A percentile compares a stretch with the other conserved stretches of the same genome.
phyloP scores from a whole-genome alignment of 1,284 basidiomycete species.

The Fistulinella staudtii region DNA sequence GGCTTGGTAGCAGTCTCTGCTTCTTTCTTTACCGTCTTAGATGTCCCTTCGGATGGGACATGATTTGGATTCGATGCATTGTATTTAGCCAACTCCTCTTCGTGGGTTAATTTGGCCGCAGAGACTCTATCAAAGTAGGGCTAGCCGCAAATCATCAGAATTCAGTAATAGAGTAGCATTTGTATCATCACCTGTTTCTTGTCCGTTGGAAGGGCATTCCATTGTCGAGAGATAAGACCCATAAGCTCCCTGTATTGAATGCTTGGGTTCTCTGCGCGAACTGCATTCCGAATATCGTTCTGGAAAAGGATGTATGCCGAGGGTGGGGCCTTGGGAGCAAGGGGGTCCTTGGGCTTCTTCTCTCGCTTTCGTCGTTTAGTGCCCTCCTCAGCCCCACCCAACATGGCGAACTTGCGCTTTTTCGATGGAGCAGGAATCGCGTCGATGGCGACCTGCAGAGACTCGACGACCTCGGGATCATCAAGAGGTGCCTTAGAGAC shows the following conservation, averaged over 20 bases:
- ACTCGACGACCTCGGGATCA: constrained; percentile 30
- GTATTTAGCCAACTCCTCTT: constrained; percentile 48
- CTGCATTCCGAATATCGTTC: constrained; percentile 79
- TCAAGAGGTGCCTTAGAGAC: constrained; percentile 35
- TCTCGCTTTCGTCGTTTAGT: constrained; percentile 42
- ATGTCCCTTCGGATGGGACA: constrained; percentile 34
- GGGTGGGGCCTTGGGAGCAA: constrained; percentile 91
- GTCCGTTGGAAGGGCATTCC: constrained; percentile 64
- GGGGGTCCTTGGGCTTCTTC: constrained; percentile 80
- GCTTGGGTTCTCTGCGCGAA: constrained; percentile 63
- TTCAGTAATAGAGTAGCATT: constrained; percentile 1
- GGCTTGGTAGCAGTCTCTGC: constrained; percentile 17
- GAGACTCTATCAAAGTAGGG: constrained; percentile 29
- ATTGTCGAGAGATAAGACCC: constrained; percentile 66
- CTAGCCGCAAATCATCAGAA: constrained; percentile 17
- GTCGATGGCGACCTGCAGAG: constrained; percentile 30
- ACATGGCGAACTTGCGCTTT: constrained; percentile 51
- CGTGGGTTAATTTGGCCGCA: constrained; percentile 47
- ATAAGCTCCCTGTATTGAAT: constrained; percentile 74
- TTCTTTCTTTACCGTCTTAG: constrained; percentile 25
- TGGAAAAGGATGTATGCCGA: constrained; percentile 96
- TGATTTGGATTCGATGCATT: constrained; percentile 46
- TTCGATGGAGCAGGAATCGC: constrained; percentile 32
- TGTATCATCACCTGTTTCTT: constrained; percentile 64
- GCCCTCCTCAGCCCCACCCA: constrained; percentile 40